Evolutionary conservation across 805 yeast genomes (phyloP).

Genomic region (Saccharomycopsis selenospora): DNA sequence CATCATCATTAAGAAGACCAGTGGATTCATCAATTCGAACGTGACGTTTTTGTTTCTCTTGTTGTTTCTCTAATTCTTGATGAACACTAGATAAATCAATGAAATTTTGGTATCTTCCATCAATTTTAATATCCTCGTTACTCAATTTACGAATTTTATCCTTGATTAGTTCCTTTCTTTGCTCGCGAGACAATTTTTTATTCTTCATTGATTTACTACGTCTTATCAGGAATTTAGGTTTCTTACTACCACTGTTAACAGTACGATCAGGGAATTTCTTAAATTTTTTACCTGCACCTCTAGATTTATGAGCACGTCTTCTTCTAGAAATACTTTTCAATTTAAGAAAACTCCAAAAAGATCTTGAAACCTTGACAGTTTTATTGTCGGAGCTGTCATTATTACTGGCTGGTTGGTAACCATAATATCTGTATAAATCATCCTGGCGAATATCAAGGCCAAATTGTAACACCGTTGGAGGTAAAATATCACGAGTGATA

Average conservation of each 20-base stretch:
- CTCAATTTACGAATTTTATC: slow-evolving; percentile 11
- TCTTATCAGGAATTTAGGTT: slow-evolving; percentile 12
- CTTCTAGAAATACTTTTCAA: not conserved
- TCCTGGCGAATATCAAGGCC: slow-evolving; percentile 15
- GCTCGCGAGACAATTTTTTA: slow-evolving; percentile 5
- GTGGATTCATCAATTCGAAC: not conserved
- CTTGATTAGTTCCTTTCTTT: slow-evolving; percentile 15
- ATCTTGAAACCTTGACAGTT: not conserved
- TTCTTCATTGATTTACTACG: not conserved
- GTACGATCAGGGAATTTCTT: slow-evolving; percentile 1
- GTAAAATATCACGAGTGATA: slow-evolving; percentile 8
- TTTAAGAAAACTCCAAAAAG: not conserved
- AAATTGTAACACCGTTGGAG: slow-evolving; percentile 10
- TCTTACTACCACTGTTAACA: slow-evolving; percentile 9
- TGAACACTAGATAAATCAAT: slow-evolving; percentile 2
- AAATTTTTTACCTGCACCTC: not conserved
- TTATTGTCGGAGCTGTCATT: no score
- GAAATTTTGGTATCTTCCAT: slow-evolving; percentile 11
- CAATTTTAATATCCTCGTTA: slow-evolving; percentile 3
- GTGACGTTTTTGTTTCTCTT: slow-evolving; percentile 4
- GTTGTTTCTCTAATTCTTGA: not conserved
- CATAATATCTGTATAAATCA: slow-evolving; percentile 12
- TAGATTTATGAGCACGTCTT: not conserved
- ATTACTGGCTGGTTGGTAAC: not conserved
- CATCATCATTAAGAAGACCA: no score